Conservation (phyloP, 176 grass and related monocot species). For the Miscanthus lutarioriparius region DNA sequence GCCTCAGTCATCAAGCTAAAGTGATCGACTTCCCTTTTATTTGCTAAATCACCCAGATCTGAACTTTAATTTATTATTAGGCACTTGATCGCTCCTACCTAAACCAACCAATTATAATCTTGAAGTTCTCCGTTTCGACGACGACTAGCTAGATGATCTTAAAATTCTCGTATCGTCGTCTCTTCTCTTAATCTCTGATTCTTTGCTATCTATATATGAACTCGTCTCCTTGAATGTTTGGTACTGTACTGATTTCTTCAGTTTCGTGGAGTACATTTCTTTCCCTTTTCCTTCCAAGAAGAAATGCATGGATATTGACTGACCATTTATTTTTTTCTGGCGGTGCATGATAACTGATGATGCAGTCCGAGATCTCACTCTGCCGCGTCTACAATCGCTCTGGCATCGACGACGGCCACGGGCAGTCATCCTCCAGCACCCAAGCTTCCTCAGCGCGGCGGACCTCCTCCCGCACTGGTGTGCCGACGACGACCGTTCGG, state of each 20-base stretch:
- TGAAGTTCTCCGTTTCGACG: background rate
- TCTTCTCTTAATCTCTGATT: constrained; percentile 2
- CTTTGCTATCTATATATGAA: background rate
- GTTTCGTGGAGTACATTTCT: background rate
- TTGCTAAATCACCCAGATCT: constrained; percentile 28
- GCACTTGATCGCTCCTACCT: background rate
- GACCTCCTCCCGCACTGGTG: constrained; percentile 29
- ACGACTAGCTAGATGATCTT: background rate
- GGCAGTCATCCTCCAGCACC: constrained; percentile 29
- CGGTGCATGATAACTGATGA: constrained; percentile 6
- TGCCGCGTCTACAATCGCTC: constrained; percentile 94
- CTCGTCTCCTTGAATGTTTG: background rate
- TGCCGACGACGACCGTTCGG: background rate
- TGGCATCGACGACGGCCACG: constrained; percentile 71
- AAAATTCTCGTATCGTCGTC: too few relatives aligned
- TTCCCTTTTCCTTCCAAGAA: background rate
- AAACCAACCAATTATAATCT: background rate
- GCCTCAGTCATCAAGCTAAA: constrained; percentile 2
- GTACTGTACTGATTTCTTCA: background rate
- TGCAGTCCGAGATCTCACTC: constrained; percentile 88
- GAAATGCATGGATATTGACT: background rate
- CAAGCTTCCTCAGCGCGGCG: constrained; percentile 43
- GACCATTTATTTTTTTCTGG: constrained; percentile 5
- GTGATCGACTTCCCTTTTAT: background rate
- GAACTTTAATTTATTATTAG: constrained; percentile 27